Evolutionary conservation across 208 protist genomes (phyloP).

Genomic region (Zelonia costaricensis): DNA sequence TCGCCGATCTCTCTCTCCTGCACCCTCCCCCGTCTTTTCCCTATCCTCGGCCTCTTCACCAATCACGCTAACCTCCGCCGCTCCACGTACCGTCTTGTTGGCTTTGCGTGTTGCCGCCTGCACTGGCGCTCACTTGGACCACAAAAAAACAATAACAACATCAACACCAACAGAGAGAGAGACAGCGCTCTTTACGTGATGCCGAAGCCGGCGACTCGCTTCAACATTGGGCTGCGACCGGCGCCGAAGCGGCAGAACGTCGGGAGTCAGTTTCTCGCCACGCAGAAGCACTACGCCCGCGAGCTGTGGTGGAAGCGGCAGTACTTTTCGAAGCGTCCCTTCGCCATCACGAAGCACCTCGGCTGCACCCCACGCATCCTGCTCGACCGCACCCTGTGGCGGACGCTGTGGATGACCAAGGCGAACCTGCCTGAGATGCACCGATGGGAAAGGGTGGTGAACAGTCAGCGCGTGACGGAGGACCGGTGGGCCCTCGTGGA

Average conservation of each 20-base stretch:
- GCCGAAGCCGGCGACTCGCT: conserved; percentile 32
- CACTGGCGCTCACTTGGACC: no score
- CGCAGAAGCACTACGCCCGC: conserved; percentile 76
- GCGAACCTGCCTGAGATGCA: conserved; percentile 80
- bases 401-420: conserved; percentile 67
- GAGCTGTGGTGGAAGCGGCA: conserved; percentile 77
- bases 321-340: conserved; percentile 77
- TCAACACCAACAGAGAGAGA: no score
- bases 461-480: conserved; percentile 85
- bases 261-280: conserved; percentile 78
- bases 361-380: conserved; percentile 81
- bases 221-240: conserved; percentile 34
- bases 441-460: conserved; percentile 91
- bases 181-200: no score
- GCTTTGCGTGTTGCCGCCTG: no score
- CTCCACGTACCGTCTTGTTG: no score
- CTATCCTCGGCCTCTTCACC: no score
- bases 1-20: no score
- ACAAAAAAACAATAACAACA: no score
- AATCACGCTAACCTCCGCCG: no score
- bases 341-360: conserved; percentile 69
- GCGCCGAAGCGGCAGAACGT: conserved; percentile 75
- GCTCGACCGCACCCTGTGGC: conserved; percentile 83
- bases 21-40: no score
- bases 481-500: conserved; percentile 88